Percentiles rank a stretch among this genome's conserved stretches.
These are phyloP conservation scores for Rhizoctonia solani DNA, from an alignment of 1,284 basidiomycete genomes.

Conservation along the genomic window DNA sequence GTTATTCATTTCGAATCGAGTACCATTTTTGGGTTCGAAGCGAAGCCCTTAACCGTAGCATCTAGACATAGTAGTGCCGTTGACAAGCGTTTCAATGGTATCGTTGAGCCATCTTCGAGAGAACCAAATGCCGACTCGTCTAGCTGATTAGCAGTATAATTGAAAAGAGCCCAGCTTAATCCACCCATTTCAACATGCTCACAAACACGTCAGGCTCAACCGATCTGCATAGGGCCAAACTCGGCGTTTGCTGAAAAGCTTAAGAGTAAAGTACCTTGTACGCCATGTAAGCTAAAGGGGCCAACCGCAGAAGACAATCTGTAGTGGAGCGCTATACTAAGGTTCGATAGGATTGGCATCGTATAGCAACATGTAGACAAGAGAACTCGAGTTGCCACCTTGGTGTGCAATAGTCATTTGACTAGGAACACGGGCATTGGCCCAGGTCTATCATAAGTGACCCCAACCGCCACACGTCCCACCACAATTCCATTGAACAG, in stretches of 20 bases:
- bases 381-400: slow-evolving; percentile 13
- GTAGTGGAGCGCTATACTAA: slow-evolving; percentile 5
- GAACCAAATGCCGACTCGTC: slow-evolving; percentile 17
- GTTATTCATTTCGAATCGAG: slow-evolving; percentile 1
- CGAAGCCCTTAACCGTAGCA: slow-evolving; percentile 15
- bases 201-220: slow-evolving; percentile 7
- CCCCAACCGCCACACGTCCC: too few species aligned
- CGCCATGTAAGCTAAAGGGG: slow-evolving; percentile 7
- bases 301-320: slow-evolving; percentile 8
- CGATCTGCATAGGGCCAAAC: slow-evolving; percentile 13
- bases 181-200: slow-evolving; percentile 17
- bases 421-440: slow-evolving; percentile 2
- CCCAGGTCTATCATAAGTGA: too few species aligned
- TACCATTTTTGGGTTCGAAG: slow-evolving; percentile 17
- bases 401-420: slow-evolving; percentile 15
- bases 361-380: slow-evolving; percentile 2
- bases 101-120: slow-evolving; percentile 16
- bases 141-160: slow-evolving; percentile 14
- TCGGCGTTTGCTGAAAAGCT: slow-evolving; percentile 14
- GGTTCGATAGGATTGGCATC: not conserved
- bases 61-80: slow-evolving; percentile 3
- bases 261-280: slow-evolving; percentile 12
- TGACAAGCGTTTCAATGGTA: slow-evolving; percentile 1
- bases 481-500: too few species aligned
- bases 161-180: slow-evolving; percentile 16